Conservation (phyloP, 2,329 filamentous ascomycete species). For the Talaromyces islandicus region DNA sequence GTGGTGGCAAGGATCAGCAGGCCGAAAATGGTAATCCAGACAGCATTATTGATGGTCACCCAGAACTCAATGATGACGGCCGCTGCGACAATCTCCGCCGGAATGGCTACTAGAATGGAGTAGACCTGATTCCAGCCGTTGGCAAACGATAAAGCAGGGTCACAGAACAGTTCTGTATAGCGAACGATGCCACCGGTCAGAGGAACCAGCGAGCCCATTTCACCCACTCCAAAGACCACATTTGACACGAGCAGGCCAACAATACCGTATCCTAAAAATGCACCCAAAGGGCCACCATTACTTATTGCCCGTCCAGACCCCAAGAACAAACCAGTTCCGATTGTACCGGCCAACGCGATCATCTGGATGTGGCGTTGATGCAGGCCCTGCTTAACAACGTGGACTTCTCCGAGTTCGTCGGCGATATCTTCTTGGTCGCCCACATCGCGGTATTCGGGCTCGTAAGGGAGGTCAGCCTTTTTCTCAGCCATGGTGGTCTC, state of each 20-base stretch:
- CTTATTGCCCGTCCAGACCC: slow-evolving; percentile 29
- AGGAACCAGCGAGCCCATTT: slow-evolving; percentile 26
- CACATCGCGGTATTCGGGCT: neutral
- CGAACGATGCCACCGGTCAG: slow-evolving; percentile 33
- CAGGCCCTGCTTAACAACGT: slow-evolving; percentile 18
- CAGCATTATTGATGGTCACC: slow-evolving; percentile 44
- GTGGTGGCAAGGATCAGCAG: slow-evolving; percentile 50
- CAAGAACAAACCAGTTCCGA: slow-evolving; percentile 33
- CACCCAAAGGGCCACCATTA: slow-evolving; percentile 25
- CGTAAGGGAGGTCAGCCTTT: neutral
- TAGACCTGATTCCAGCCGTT: slow-evolving; percentile 37
- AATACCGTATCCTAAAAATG: slow-evolving; percentile 32
- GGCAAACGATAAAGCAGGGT: slow-evolving; percentile 30
- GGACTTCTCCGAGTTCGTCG: neutral
- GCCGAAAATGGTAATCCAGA: slow-evolving; percentile 56
- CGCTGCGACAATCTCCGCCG: slow-evolving; percentile 26
- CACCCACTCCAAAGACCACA: slow-evolving; percentile 23
- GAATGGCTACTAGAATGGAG: slow-evolving; percentile 26
- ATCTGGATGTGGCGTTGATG: slow-evolving; percentile 31
- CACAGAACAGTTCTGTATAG: slow-evolving; percentile 30
- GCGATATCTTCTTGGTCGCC: neutral
- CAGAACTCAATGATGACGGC: slow-evolving; percentile 27
- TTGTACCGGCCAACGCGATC: slow-evolving; percentile 33
- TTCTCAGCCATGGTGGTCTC: neutral
- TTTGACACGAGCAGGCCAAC: slow-evolving; percentile 29